Base-by-base conservation (phyloP, 2,329 filamentous ascomycete species). In the Fusarium tupiense region DNA sequence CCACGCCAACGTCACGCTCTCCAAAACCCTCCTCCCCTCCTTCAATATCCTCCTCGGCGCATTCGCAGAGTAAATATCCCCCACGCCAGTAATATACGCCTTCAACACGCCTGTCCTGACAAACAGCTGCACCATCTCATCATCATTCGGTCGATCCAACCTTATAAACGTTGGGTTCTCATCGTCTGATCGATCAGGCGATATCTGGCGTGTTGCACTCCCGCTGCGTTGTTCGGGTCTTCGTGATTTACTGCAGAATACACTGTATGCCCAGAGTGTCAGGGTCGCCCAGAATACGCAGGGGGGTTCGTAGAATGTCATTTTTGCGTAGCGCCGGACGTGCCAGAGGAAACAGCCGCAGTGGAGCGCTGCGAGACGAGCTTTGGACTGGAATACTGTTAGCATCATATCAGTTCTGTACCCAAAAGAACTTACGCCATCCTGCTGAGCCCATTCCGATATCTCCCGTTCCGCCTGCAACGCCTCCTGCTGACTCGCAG, bases 91-190 rank as follows among this genome's bases (percentile, higher is more conserved):
- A 14, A 90, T 82, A 67, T 86, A 84, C 2, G 85, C 87, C 24
- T 81, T 82, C 85, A 90, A 88, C 1, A 73, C 64, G 0, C 88
- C 88, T 22, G 84, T 81, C 17, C 85, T 81, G 2, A 90, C 87
- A 76, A 88, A 90, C 4, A 86, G 79, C 72, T 90, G 88, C 3
- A 89, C 88, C 56, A 90, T 82, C 73, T 90, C 88, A 75, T 90
- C 89, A 69, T 90, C 88, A 6, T 85, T 85, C 1, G 88, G 88
- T 16, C 88, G 82, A 64, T 91, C 89, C 0, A 91, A 80, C 24
- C 87, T 84, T 43, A 90, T 87, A 14, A 87, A 86, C 0, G 79
- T 82, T 0, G 85, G 83, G 3, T 43, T 71, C 5, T 70, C 65
- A 8, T 71, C 52, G 1, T 58, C 64, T 0, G 61, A 66, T 8